These are phyloP conservation scores for Pseudogymnoascus sp. DNA, from an alignment of 2,329 filamentous ascomycete genomes.

Conservation along the genomic window DNA sequence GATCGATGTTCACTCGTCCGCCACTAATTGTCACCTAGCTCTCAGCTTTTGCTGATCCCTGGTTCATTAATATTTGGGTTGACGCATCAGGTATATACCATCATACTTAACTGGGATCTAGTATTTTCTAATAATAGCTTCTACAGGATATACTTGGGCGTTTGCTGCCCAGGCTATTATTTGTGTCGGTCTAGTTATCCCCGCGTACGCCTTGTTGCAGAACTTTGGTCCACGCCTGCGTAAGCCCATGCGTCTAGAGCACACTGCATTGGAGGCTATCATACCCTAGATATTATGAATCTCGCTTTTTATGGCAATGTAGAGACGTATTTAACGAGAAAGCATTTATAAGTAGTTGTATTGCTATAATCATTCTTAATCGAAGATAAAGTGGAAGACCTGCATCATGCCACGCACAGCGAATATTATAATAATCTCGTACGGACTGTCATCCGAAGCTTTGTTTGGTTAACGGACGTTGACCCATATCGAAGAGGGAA, in stretches of 20 bases:
- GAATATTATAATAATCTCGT: background rate
- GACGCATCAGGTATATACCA: constrained; percentile 12
- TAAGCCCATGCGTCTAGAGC: constrained; percentile 10
- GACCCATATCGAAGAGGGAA: background rate
- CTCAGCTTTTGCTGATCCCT: constrained; percentile 19
- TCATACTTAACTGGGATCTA: background rate
- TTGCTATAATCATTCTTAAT: background rate
- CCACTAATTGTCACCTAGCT: constrained; percentile 6
- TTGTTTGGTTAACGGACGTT: background rate
- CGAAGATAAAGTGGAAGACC: background rate
- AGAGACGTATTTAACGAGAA: background rate
- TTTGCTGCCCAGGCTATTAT: constrained; percentile 26
- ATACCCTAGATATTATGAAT: background rate
- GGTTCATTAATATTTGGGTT: constrained; percentile 25
- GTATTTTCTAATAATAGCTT: background rate
- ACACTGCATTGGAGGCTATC: background rate
- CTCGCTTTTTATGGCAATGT: background rate
- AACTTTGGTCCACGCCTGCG: constrained; percentile 19
- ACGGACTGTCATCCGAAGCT: background rate
- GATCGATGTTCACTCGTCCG: constrained; percentile 17
- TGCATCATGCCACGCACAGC: background rate
- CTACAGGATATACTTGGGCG: constrained; percentile 22
- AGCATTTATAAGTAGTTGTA: background rate
- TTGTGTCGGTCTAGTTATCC: constrained; percentile 21
- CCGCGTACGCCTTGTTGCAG: constrained; percentile 20